These are phyloP conservation scores for Eucalyptus leucophloia DNA, from an alignment of 345 rosid species.

Conservation along the genomic window DNA sequence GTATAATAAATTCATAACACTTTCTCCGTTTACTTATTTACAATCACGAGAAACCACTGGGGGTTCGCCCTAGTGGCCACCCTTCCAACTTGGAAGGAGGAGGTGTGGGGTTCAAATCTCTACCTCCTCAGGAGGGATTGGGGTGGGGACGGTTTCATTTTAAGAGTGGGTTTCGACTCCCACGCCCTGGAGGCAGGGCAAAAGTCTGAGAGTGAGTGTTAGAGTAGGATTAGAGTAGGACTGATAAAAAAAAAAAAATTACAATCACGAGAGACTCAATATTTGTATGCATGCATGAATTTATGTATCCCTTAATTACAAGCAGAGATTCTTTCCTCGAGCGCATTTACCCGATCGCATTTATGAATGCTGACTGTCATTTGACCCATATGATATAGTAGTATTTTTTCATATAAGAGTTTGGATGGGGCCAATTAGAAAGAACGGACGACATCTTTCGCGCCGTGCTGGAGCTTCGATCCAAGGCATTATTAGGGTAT, in stretches of 20 bases:
- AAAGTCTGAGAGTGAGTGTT: too few relatives aligned
- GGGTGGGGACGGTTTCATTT: too few relatives aligned
- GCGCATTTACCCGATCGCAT: background rate
- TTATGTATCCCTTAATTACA: background rate
- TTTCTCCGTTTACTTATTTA: background rate
- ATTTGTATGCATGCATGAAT: background rate
- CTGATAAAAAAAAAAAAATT: too few relatives aligned
- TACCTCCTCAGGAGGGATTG: too few relatives aligned
- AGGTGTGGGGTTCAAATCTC: too few relatives aligned
- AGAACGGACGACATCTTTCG: background rate
- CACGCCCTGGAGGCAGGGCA: too few relatives aligned
- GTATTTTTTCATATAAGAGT: background rate
- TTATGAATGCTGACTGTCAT: background rate
- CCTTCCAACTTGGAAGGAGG: too few relatives aligned
- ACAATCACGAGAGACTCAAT: background rate
- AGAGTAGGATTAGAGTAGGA: too few relatives aligned
- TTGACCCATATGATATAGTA: background rate
- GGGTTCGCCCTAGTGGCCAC: too few relatives aligned
- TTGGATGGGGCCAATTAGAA: background rate
- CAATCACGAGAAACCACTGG: background rate
- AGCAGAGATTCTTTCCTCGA: background rate
- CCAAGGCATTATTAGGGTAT: background rate
- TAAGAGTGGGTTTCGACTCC: too few relatives aligned
- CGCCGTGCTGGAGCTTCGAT: background rate
- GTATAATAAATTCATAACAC: accelerated